A percentile compares a stretch with the other conserved stretches of the same genome.
These are phyloP conservation scores for Hypoxylon perforatum DNA, from an alignment of 495 filamentous ascomycete genomes.

Conservation along the genomic window DNA sequence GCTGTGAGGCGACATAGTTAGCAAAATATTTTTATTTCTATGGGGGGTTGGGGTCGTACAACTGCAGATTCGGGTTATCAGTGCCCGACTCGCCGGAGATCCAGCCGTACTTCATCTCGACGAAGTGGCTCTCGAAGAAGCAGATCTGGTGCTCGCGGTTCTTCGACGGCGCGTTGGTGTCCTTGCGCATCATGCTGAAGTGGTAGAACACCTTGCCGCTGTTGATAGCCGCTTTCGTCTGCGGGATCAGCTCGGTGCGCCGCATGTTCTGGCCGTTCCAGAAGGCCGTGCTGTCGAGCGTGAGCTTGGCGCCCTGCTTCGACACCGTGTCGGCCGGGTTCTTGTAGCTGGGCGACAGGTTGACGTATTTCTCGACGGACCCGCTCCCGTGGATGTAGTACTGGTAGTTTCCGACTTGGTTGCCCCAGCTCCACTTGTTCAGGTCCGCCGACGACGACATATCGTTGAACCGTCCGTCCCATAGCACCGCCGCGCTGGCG, in stretches of 20 bases:
- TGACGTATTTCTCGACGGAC: slow-evolving; percentile 67
- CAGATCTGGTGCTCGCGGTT: slow-evolving; percentile 75
- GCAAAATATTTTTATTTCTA: too few relatives aligned
- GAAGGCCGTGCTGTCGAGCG: slow-evolving; percentile 68
- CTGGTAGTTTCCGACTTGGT: slow-evolving; percentile 74
- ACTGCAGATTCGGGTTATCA: slow-evolving; percentile 60
- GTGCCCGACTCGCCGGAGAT: slow-evolving; percentile 67
- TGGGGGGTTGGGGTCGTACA: too few relatives aligned
- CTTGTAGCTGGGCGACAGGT: slow-evolving; percentile 63
- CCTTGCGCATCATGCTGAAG: slow-evolving; percentile 67
- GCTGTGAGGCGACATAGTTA: too few relatives aligned
- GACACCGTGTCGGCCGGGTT: slow-evolving; percentile 70
- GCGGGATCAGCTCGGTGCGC: slow-evolving; percentile 72
- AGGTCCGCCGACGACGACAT: slow-evolving; percentile 61
- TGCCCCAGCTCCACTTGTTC: slow-evolving; percentile 71
- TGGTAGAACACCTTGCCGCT: slow-evolving; percentile 71
- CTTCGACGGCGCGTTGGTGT: slow-evolving; percentile 66
- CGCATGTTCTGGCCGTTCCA: slow-evolving; percentile 72
- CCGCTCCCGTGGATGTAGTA: slow-evolving; percentile 77
- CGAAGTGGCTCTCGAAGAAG: slow-evolving; percentile 78
- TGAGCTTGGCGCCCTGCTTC: slow-evolving; percentile 70
- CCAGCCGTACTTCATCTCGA: slow-evolving; percentile 77
- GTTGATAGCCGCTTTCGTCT: slow-evolving; percentile 69
- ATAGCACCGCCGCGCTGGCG: slow-evolving; percentile 59
- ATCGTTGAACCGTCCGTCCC: slow-evolving; percentile 72